A percentile compares a stretch with the other conserved stretches of the same genome.
Evolutionary conservation across 768 basidiomycete species (phyloP).

Genomic region (Hygrocybe punicea): DNA sequence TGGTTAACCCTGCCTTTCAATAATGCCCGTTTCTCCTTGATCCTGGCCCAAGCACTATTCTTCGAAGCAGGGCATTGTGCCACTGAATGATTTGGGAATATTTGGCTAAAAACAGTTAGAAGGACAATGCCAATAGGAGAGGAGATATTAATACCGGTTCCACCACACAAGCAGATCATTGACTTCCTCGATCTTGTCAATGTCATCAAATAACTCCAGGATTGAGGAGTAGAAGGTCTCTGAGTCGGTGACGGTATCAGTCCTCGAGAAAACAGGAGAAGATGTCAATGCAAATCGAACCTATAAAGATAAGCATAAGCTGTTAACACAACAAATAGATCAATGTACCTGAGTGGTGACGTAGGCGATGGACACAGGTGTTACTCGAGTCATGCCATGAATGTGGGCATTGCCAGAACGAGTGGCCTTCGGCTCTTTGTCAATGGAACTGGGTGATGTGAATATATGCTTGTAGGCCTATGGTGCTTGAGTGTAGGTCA

Average conservation of each 20-base stretch:
- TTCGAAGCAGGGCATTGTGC: background rate
- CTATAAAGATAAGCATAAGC: background rate
- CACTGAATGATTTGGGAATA: background rate
- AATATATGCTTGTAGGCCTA: slow-evolving; percentile 29
- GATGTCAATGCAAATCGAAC: slow-evolving; percentile 7
- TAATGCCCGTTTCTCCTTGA: background rate
- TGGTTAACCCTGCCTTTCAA: background rate
- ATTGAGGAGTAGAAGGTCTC: slow-evolving; percentile 5
- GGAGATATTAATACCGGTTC: background rate
- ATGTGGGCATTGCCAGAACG: slow-evolving; percentile 15
- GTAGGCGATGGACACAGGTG: no score
- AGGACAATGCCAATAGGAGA: background rate
- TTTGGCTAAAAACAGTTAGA: background rate
- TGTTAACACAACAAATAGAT: background rate
- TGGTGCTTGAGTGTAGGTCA: background rate
- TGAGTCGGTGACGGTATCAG: background rate
- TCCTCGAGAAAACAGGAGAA: background rate
- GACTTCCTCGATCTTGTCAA: background rate
- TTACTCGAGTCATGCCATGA: slow-evolving; percentile 7
- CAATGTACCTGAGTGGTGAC: slow-evolving; percentile 6
- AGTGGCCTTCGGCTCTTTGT: slow-evolving; percentile 7
- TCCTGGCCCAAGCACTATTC: background rate
- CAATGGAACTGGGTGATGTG: slow-evolving; percentile 10
- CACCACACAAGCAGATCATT: slow-evolving; percentile 2
- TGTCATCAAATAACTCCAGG: slow-evolving; percentile 4